Evolutionary conservation across 306 rosid genomes (phyloP).

Genomic region (Dryas alaskensis): DNA sequence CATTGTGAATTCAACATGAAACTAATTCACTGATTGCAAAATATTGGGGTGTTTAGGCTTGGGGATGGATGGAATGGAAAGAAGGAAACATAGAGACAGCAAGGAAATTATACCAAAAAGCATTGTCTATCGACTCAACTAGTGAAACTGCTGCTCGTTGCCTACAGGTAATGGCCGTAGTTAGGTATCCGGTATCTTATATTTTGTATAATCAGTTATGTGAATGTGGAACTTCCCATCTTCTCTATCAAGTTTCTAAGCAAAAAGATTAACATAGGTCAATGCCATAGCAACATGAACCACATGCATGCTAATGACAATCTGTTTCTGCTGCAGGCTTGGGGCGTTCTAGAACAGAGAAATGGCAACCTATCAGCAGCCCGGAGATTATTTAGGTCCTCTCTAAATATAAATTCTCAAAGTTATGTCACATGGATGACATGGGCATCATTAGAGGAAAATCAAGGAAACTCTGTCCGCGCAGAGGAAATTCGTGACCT

Average conservation of each 20-base stretch:
- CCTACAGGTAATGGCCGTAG: conserved; percentile 66
- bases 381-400: conserved; percentile 77
- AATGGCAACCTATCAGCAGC: conserved; percentile 72
- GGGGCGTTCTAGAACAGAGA: conserved; percentile 98
- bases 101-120: conserved; percentile 73
- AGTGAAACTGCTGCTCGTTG: conserved; percentile 94
- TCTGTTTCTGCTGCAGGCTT: conserved; percentile 57
- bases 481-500: conserved; percentile 92
- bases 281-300: background rate
- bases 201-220: background rate
- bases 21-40: conserved; percentile 24
- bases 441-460: conserved; percentile 93
- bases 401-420: conserved; percentile 81
- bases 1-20: conserved; percentile 13
- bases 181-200: background rate
- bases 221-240: background rate
- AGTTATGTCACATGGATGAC: conserved; percentile 98
- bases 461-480: conserved; percentile 81
- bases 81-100: conserved; percentile 82
- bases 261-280: background rate
- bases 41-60: conserved; percentile 62
- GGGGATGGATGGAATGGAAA: conserved; percentile 99
- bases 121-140: conserved; percentile 52
- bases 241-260: background rate
- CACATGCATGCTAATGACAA: background rate